These are phyloP conservation scores for Naegleria lovaniensis DNA, from an alignment of 208 protist genomes.

Conservation along the genomic window DNA sequence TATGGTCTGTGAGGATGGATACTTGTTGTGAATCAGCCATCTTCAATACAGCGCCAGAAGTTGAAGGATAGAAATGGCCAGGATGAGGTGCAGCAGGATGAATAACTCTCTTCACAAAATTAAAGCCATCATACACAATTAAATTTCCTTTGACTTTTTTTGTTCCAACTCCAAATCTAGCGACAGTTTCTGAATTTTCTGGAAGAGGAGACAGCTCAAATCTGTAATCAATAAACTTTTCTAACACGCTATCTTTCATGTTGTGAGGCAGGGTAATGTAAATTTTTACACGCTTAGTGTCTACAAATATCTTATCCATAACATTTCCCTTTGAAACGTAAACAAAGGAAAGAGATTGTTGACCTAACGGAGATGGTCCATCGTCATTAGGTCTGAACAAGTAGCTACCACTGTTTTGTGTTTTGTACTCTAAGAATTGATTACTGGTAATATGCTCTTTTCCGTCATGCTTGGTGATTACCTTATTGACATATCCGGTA, in stretches of 20 bases:
- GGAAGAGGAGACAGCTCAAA: not conserved
- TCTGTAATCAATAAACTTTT: not conserved
- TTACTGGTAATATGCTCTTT: not conserved
- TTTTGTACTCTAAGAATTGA: slow-evolving; percentile 17
- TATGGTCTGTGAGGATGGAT: not conserved
- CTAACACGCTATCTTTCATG: not conserved
- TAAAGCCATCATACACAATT: not conserved
- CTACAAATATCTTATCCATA: not conserved
- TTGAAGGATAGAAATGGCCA: slow-evolving; percentile 4
- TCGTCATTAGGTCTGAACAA: not conserved
- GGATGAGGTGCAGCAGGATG: not conserved
- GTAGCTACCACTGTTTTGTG: slow-evolving; percentile 14
- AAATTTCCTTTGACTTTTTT: not conserved
- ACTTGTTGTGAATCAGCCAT: not conserved
- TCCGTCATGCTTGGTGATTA: not conserved
- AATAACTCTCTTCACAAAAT: slow-evolving; percentile 10
- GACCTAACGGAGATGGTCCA: not conserved
- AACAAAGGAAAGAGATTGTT: not conserved
- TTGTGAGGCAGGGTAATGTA: not conserved
- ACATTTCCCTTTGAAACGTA: not conserved
- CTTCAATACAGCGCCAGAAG: not conserved
- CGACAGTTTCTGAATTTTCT: not conserved
- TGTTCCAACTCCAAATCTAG: not conserved
- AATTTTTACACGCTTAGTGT: not conserved
- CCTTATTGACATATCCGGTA: not conserved